Conservation (phyloP, 2,329 filamentous ascomycete species). For the Penicillium janthinellum region DNA sequence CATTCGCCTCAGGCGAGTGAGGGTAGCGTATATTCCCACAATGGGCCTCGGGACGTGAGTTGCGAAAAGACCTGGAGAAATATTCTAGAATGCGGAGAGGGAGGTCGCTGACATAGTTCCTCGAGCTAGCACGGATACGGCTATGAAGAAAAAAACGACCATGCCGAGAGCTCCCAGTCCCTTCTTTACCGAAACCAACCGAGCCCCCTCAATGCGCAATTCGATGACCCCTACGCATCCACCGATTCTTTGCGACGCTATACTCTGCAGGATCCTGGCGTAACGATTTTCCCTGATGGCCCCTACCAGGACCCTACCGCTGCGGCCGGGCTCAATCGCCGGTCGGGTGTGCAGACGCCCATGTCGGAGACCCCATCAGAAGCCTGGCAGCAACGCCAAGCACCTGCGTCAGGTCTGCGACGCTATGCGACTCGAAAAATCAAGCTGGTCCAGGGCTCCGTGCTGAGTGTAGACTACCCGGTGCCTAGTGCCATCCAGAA, state of each 20-base stretch:
- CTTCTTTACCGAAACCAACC: constrained; percentile 40
- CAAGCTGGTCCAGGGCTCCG: constrained; percentile 94
- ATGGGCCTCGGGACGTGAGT: constrained; percentile 19
- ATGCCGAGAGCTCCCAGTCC: constrained; percentile 28
- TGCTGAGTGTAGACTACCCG: constrained; percentile 94
- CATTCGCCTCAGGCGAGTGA: constrained; percentile 25
- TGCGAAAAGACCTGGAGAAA: background rate
- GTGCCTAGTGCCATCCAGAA: constrained; percentile 98
- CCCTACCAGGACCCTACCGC: constrained; percentile 61
- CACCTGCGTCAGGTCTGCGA: constrained; percentile 65
- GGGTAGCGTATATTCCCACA: constrained; percentile 19
- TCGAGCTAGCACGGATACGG: constrained; percentile 16
- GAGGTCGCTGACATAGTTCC: background rate
- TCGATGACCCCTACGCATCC: constrained; percentile 50
- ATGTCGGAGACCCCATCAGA: constrained; percentile 67
- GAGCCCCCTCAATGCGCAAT: constrained; percentile 48
- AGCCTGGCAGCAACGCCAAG: constrained; percentile 76
- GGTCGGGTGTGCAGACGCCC: constrained; percentile 55
- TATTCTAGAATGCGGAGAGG: background rate
- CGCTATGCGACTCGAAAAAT: constrained; percentile 94
- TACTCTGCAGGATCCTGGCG: constrained; percentile 52
- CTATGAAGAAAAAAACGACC: constrained; percentile 27
- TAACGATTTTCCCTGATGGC: constrained; percentile 55
- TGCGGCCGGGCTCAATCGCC: constrained; percentile 44
- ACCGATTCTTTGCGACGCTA: constrained; percentile 36